Percentiles rank a stretch among this genome's conserved stretches.
Evolutionary conservation across 768 basidiomycete genomes (phyloP).

Genomic region (Leccinum boreale): DNA sequence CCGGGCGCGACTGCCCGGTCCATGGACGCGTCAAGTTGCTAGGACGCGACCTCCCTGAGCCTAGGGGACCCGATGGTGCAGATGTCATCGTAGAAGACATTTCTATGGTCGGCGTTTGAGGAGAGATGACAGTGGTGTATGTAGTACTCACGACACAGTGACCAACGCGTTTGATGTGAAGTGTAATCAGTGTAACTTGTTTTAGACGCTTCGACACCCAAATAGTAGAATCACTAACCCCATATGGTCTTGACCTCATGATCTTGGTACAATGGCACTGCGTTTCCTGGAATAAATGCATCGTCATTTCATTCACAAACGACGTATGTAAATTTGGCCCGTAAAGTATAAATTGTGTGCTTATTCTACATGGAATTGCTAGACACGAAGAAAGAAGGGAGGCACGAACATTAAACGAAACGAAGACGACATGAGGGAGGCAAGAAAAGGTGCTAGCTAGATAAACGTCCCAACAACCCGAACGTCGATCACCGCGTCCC

Average conservation of each 20-base stretch:
- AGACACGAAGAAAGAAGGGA: constrained; percentile 13
- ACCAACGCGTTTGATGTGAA: not conserved
- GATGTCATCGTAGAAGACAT: constrained; percentile 11
- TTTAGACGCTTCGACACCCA: not conserved
- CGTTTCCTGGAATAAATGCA: not conserved
- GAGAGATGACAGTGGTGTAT: not conserved
- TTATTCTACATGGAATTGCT: constrained; percentile 37
- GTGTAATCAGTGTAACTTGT: not conserved
- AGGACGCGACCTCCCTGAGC: constrained; percentile 13
- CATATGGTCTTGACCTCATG: too few species aligned
- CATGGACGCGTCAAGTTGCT: constrained; percentile 39
- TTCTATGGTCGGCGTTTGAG: not conserved
- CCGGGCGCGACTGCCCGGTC: constrained; percentile 57
- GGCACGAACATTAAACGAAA: constrained; percentile 7
- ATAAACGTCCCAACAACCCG: constrained; percentile 13
- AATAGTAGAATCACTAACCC: not conserved
- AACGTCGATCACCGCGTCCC: constrained; percentile 5
- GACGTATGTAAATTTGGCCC: constrained; percentile 13
- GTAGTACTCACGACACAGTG: not conserved
- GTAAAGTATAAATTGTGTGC: constrained; percentile 26
- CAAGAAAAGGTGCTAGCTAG: constrained; percentile 25
- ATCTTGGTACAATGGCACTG: not conserved
- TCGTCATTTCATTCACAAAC: constrained; percentile 1
- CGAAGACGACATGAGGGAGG: constrained; percentile 11
- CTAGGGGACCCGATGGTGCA: constrained; percentile 7